Percentiles rank a stretch among this genome's conserved stretches.
These are phyloP conservation scores for Pseudozyma pruni DNA, from an alignment of 1,284 basidiomycete species.

Conservation along the genomic window DNA sequence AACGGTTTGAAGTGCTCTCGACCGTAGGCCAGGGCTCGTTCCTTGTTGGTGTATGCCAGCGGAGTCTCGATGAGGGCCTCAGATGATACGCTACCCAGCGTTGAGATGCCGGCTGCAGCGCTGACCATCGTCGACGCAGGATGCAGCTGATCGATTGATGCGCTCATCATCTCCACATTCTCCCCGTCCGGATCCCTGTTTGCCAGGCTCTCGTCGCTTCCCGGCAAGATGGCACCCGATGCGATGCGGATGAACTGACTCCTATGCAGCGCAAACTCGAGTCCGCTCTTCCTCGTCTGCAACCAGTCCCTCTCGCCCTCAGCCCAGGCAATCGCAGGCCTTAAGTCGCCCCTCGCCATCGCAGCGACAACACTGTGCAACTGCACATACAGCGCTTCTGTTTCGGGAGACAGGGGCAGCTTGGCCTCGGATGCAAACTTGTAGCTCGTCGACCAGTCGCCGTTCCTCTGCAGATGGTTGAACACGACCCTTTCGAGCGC, in stretches of 20 bases:
- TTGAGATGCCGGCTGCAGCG: background rate
- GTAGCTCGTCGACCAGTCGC: conserved; percentile 48
- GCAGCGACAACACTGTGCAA: conserved; percentile 34
- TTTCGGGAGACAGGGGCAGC: conserved; percentile 13
- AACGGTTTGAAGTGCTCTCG: conserved; percentile 76
- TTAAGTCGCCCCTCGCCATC: conserved; percentile 44
- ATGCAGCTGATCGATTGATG: conserved; percentile 23
- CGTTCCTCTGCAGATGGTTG: conserved; percentile 59
- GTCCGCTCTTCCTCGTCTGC: conserved; percentile 31
- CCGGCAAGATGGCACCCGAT: conserved; percentile 24
- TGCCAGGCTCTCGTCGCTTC: background rate
- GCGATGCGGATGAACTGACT: conserved; percentile 59
- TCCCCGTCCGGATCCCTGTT: conserved; percentile 52
- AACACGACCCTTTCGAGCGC: conserved; percentile 55
- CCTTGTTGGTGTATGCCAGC: conserved; percentile 36
- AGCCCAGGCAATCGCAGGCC: conserved; percentile 59
- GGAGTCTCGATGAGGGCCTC: background rate
- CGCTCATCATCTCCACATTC: conserved; percentile 46
- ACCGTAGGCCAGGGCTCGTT: conserved; percentile 79
- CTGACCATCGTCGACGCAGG: background rate
- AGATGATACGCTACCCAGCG: background rate
- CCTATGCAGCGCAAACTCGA: conserved; percentile 61
- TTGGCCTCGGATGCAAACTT: conserved; percentile 45
- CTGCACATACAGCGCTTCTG: conserved; percentile 17
- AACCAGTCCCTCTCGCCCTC: conserved; percentile 41